These are phyloP conservation scores for Eimeria acervulina DNA, from an alignment of 169 alveolate species.

Conservation along the genomic window DNA sequence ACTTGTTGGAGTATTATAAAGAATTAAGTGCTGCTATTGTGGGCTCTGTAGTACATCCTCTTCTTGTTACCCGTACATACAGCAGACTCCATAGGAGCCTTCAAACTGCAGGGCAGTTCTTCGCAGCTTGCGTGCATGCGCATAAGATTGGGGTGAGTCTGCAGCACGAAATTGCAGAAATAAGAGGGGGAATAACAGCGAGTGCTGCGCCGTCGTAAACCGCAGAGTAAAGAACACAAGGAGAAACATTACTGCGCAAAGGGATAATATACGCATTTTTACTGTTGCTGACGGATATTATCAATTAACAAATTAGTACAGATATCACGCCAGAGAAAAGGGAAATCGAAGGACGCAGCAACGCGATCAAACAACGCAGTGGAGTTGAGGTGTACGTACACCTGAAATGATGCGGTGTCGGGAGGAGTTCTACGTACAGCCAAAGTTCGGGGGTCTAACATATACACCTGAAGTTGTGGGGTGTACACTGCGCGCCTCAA, in stretches of 20 bases:
- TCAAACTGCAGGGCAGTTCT: conserved; percentile 48
- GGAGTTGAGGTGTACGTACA: too few species aligned
- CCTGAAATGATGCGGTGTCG: background rate
- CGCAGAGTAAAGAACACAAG: background rate
- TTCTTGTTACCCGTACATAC: conserved; percentile 36
- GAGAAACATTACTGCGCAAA: background rate
- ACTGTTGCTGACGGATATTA: too few species aligned
- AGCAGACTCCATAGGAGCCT: conserved; percentile 15
- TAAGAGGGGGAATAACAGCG: too few species aligned
- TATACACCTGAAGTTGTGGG: too few species aligned
- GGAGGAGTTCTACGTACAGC: background rate
- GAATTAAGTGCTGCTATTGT: background rate
- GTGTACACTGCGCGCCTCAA: too few species aligned
- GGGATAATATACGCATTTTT: background rate
- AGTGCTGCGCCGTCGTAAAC: too few species aligned
- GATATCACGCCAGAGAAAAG: too few species aligned
- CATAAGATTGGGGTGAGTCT: background rate
- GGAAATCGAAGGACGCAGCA: too few species aligned
- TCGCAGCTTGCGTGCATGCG: conserved; percentile 1
- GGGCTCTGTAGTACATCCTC: background rate
- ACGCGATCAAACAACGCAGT: too few species aligned
- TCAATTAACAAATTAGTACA: too few species aligned
- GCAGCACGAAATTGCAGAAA: background rate
- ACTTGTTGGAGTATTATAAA: background rate
- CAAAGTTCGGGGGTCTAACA: too few species aligned